phyloP scores from a whole-genome alignment of 257 asterid genomes.

The Petunia axillaris region DNA sequence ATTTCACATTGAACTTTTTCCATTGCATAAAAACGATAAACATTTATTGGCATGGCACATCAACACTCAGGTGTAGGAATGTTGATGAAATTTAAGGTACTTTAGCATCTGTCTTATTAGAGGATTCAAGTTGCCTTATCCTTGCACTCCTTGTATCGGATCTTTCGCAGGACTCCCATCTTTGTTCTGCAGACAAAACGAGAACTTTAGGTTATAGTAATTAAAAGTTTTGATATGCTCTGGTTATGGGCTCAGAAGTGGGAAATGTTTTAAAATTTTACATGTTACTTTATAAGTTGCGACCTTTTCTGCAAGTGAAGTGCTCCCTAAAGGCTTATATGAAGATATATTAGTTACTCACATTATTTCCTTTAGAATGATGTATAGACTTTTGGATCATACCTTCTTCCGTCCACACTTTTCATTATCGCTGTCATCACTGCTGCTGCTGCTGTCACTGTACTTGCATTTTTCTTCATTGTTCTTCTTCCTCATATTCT shows the following conservation, averaged over 20 bases:
- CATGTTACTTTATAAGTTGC: neutral
- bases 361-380: neutral
- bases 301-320: neutral
- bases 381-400: neutral
- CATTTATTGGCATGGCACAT: neutral
- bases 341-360: neutral
- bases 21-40: neutral
- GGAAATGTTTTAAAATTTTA: neutral
- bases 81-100: neutral
- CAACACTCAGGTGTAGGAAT: neutral
- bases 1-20: neutral
- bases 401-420: constrained; percentile 26
- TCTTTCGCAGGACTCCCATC: neutral
- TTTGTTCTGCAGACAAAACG: constrained; percentile 20
- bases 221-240: neutral
- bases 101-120: neutral
- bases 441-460: constrained; percentile 28
- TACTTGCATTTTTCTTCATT: constrained; percentile 20
- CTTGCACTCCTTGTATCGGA: neutral
- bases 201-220: constrained; percentile 17
- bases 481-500: constrained; percentile 27
- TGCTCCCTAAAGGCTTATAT: neutral
- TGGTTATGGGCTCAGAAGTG: neutral
- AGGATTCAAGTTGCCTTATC: constrained; percentile 20
- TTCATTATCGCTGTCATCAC: constrained; percentile 29